Percentiles rank a stretch among this genome's conserved stretches.
These are phyloP conservation scores for Heterobasidion parviporum DNA, from an alignment of 1,284 basidiomycete species.

Conservation along the genomic window DNA sequence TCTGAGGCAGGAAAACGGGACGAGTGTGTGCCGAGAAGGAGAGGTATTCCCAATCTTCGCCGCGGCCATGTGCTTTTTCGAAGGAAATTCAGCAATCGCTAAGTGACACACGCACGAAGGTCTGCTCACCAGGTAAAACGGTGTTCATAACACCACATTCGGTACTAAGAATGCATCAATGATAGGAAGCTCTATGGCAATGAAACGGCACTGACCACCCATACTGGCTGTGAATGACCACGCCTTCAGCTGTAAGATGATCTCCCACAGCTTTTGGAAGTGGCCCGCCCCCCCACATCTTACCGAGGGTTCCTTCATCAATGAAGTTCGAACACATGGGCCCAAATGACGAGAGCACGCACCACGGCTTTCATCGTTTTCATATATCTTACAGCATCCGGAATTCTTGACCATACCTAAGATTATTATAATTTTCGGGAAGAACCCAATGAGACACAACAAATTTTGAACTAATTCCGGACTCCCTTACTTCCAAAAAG, in stretches of 20 bases:
- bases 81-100: not conserved
- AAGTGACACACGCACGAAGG: not conserved
- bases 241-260: constrained; percentile 13
- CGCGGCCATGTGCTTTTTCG: constrained; percentile 5
- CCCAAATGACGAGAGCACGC: not conserved
- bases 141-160: constrained; percentile 15
- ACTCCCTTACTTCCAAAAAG: not conserved
- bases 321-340: not conserved
- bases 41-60: constrained; percentile 14
- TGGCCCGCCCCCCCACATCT: constrained; percentile 24
- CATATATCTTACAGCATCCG: constrained; percentile 9
- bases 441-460: constrained; percentile 14
- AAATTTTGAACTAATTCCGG: constrained; percentile 8
- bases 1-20: constrained; percentile 9
- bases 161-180: constrained; percentile 4
- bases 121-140: constrained; percentile 14
- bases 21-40: constrained; percentile 8
- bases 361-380: constrained; percentile 17
- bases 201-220: constrained; percentile 16
- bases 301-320: not conserved
- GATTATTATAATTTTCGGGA: not conserved
- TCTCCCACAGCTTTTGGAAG: constrained; percentile 21
- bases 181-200: not conserved
- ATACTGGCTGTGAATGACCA: constrained; percentile 19
- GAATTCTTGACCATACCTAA: constrained; percentile 17